Conservation (phyloP, 2,329 filamentous ascomycete genomes). For the Seiridium unicorne region DNA sequence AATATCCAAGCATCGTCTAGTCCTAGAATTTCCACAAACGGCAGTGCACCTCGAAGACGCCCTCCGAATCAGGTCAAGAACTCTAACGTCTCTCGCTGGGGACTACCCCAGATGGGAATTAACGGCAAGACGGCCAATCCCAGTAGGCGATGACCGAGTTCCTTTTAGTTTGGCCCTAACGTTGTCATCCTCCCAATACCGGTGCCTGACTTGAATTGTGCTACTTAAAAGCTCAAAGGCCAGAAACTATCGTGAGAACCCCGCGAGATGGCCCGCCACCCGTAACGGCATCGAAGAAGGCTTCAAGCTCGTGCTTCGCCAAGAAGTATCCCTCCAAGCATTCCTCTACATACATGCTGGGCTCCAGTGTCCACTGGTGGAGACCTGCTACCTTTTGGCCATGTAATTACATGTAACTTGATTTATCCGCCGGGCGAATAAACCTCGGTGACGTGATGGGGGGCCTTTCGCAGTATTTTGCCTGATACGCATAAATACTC, state of each 20-base stretch:
- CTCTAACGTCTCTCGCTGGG: not conserved
- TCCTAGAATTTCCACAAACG: conserved; percentile 12
- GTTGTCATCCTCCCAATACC: too few relatives aligned
- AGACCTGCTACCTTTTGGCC: not conserved
- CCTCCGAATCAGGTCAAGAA: not conserved
- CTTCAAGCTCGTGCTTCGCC: too few relatives aligned
- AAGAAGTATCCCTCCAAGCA: too few relatives aligned
- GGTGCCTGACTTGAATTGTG: not conserved
- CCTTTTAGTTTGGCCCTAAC: not conserved
- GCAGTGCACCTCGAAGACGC: not conserved
- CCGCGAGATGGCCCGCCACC: not conserved
- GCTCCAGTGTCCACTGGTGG: not conserved
- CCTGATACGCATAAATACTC: conserved; percentile 6
- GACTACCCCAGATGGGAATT: not conserved
- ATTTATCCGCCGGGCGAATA: not conserved
- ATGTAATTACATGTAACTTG: not conserved
- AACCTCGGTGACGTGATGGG: not conserved
- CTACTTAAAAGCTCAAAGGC: not conserved
- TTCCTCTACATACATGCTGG: not conserved
- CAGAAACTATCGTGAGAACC: not conserved
- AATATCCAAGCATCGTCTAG: conserved; percentile 3
- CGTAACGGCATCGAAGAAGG: not conserved
- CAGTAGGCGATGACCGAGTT: not conserved
- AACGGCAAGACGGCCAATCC: conserved; percentile 2
- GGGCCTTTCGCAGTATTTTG: not conserved